These are phyloP conservation scores for Gossypium rotundifolium DNA, from an alignment of 345 rosid genomes.

Conservation along the genomic window DNA sequence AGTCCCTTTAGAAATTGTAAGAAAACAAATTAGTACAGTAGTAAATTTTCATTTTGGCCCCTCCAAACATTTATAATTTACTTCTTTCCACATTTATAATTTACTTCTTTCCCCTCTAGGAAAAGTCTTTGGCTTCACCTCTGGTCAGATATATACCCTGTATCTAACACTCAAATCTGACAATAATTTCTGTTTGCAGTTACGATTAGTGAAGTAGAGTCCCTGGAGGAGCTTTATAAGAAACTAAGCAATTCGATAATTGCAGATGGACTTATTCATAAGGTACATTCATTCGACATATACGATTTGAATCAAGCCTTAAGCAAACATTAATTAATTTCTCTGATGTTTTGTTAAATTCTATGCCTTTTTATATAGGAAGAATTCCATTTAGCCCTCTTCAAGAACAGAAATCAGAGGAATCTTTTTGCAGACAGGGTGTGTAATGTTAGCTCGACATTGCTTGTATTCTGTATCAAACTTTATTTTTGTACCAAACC, in stretches of 20 bases:
- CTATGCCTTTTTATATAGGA: conserved; percentile 41
- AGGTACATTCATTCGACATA: conserved; percentile 33
- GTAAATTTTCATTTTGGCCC: no score
- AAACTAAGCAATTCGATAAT: conserved; percentile 82
- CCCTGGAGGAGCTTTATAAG: conserved; percentile 70
- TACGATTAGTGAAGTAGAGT: conserved; percentile 69
- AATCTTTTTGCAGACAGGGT: conserved; percentile 96
- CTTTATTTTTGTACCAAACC: background rate
- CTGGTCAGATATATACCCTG: no score
- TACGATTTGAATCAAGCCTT: background rate
- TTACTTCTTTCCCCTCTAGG: no score
- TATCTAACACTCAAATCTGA: no score
- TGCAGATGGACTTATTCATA: conserved; percentile 83
- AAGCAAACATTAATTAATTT: background rate
- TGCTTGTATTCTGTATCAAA: background rate
- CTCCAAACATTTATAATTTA: no score
- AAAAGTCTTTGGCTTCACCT: no score
- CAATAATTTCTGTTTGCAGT: conserved; percentile 35
- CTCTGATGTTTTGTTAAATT: background rate
- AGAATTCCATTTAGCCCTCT: conserved; percentile 88
- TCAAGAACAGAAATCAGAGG: conserved; percentile 59
- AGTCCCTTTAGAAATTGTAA: no score
- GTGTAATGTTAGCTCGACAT: background rate
- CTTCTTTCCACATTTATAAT: no score
- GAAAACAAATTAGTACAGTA: no score